phyloP scores from a whole-genome alignment of 2,329 filamentous ascomycete species.

The Cladosporium cucumerinum region DNA sequence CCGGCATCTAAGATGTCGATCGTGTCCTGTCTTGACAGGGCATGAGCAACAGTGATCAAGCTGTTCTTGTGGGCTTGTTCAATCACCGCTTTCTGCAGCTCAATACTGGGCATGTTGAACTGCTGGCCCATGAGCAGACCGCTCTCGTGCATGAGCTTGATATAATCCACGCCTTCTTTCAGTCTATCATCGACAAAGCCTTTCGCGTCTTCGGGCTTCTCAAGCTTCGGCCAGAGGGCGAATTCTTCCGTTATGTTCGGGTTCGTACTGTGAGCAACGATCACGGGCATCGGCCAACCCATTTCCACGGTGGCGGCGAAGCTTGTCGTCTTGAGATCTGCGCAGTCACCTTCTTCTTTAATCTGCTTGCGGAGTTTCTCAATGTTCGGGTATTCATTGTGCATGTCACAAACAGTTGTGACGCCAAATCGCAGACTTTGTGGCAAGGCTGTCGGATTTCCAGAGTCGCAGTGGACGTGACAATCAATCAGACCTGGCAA shows the following conservation, averaged over 20 bases:
- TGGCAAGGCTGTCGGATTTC: conserved; percentile 38
- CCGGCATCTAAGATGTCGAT: conserved; percentile 42
- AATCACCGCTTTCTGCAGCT: conserved; percentile 47
- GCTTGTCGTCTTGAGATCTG: conserved; percentile 50
- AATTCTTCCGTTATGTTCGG: conserved; percentile 31
- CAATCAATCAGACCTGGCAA: conserved; percentile 52
- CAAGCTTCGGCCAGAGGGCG: conserved; percentile 48
- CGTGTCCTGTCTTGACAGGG: conserved; percentile 39
- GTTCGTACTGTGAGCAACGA: conserved; percentile 26
- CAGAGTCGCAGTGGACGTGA: conserved; percentile 48
- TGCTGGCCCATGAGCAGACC: conserved; percentile 40
- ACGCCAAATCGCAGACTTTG: conserved; percentile 50
- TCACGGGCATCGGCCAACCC: conserved; percentile 50
- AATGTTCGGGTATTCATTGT: conserved; percentile 39
- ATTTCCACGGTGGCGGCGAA: conserved; percentile 50
- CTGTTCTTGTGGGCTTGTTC: conserved; percentile 38
- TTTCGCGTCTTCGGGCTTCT: conserved; percentile 40
- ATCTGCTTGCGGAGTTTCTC: conserved; percentile 31
- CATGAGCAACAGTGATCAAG: conserved; percentile 42
- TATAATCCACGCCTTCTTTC: conserved; percentile 46
- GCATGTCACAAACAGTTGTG: conserved; percentile 53
- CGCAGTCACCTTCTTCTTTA: conserved; percentile 35
- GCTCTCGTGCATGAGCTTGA: conserved; percentile 52
- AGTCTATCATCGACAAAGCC: conserved; percentile 42
- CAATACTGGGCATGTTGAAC: conserved; percentile 40